Evolutionary conservation across 768 basidiomycete species (phyloP), one percentile per base, ranked within the genome.

Genomic region (Paxillus involutus): DNA sequence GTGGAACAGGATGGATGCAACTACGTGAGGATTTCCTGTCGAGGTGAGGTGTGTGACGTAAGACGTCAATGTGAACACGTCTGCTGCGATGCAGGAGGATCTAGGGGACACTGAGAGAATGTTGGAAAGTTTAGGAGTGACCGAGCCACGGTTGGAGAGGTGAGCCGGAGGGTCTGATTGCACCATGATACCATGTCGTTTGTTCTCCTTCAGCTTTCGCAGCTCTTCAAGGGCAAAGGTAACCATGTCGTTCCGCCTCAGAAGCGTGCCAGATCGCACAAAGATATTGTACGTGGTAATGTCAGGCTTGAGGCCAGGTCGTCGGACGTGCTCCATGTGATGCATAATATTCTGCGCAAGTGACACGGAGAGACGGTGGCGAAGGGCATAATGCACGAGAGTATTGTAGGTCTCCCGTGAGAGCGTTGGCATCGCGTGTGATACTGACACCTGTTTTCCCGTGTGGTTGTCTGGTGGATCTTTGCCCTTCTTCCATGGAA

Each of bases 341-440:
- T 77, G 57, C 11, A 89, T 64, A 13, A 90, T 69, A 12, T 64
- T 57, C 13, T 75, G 66, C 0, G 81, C 86, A 24, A 81, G 71
- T 1, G 62, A 53, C 16, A 78, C 68, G 6, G 84, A 84, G 39
- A 75, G 69, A n/a, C 79, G 77, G 59, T 87, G 78, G 8, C 80
- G 80, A 35, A 92, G 74, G 4, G 84, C 73, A 65, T 89, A 91
- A 56, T 86, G 77, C 4, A 91, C 59, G 26, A 92, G 77, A 0
- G 81, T 62, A 63, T 89, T 87, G 67, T 84, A 87, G 1, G 77
- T 70, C 19, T 70, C 64, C 10, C 74, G 53, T 40, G 75, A 70
- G 7, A 83, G 62, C 0, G 67, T 65, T 17, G 72, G 76, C 37
- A 71, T 63, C 47, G 60, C 52, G 16, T 44, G 35, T 42, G 40